Evolutionary conservation across 352 stramenopile species (phyloP), one percentile per base, ranked within the genome.

Genomic region (Globisporangium echinulatum): DNA sequence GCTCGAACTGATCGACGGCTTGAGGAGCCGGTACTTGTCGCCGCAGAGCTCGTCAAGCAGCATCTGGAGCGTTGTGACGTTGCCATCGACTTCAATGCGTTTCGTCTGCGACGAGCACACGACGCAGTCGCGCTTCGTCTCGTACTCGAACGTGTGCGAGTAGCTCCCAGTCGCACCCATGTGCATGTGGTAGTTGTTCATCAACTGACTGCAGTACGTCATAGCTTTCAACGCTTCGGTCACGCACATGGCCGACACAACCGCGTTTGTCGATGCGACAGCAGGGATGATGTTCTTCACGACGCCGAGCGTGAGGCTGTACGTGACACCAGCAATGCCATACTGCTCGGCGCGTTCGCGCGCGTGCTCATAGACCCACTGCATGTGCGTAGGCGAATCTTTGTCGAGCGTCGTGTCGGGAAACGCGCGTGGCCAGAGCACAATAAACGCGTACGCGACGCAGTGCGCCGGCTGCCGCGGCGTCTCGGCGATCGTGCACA

Each of bases 171-270:
- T 89, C 7, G 84, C 81, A 6, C 97, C 97, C 89, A 98, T 98
- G 72, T 99, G 97, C 96, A 99, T 99, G 79, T 98, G 96, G 72
- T 99, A 99, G 48, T 96, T 99, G 74, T 99, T 98, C 67, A 99
- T 88, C 36, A 88, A 88, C 64, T 99, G 95, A 48, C 84, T 97
- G 65, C 79, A 95, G 79, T 97, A 98, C 25, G 92, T 98, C 65
- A 99, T 81, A 14, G 97, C 74, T 77, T 99, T 99, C 47, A 99
- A 67, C 11, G 91, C 95, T 70, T 99, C 97, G 63, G 96, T 98
- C 49, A 98, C 94, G 71, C 96, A 99, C 59, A 96, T 94, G 58
- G 94, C 96, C 58, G 93, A 85, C 47, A 99, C 85, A 49, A 99
- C 90, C 0, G 96, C 96, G 71, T 99, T 99, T 19, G 96, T 99